Evolutionary conservation across 352 stramenopile genomes (phyloP), one percentile per base, ranked within the genome.

Genomic region (Globisporangium nodosum): DNA sequence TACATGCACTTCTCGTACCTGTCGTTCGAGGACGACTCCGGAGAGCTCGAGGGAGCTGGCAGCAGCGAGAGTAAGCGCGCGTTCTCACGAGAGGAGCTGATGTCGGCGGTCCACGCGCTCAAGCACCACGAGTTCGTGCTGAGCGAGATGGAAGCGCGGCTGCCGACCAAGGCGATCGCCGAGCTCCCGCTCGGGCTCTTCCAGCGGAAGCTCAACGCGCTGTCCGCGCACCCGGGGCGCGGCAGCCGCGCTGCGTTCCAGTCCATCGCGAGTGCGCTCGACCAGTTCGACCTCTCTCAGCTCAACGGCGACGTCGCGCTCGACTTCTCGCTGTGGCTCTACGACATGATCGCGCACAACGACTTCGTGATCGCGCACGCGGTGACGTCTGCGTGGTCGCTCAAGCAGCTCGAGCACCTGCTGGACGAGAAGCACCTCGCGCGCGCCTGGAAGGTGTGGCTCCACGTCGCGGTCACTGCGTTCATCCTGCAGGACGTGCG

Each of bases 1-100:
- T 76, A 76, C 58, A 45, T 73, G 37, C 69, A 76, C 50, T 71
- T 64, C 46, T 74, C 66, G 27, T 66, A 69, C 54, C 56, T 76
- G 4, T 60, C 69, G 43, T 76, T 76, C 49, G 54, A 63, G 5
- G 52, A 66, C 2, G 39, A 56, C 18, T 37, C 57, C 0, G 49
- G 66, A 16, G 49, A 58, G 20, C 21, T 59, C 18, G 35, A 54
- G 3, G 8, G 18, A 7, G 0, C 15, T 18, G 11, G 12, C 13
- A 24, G 24, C 5, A 39, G 4, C 11, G 7, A 5, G 11, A 48
- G 37, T 1, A 51, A 60, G 54, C 60, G 59, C 27, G 50, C 57
- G 39, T 65, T 76, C 45, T 64, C 59, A 27, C 61, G 52, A 15
- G 60, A 71, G 3, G 56, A 60, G 4, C 60, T 52, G 3, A 3